These are phyloP conservation scores for Nannizziopsis barbatae DNA, from an alignment of 2,329 filamentous ascomycete species.

Conservation along the genomic window DNA sequence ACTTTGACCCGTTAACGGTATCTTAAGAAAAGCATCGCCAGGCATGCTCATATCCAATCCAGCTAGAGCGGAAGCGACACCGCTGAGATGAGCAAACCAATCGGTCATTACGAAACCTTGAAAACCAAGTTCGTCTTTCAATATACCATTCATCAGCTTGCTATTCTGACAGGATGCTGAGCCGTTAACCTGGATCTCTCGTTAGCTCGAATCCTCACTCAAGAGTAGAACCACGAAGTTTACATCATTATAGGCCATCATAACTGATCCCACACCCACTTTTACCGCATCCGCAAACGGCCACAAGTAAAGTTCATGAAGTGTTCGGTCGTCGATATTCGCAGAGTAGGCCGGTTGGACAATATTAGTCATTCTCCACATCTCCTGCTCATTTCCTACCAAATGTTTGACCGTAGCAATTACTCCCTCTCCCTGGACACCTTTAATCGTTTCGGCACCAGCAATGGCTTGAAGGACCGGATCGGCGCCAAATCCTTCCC, in stretches of 20 bases:
- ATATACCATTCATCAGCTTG: slow-evolving; percentile 55
- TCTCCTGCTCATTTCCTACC: slow-evolving; percentile 40
- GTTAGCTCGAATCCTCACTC: background rate
- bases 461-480: slow-evolving; percentile 51
- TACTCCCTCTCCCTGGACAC: slow-evolving; percentile 46
- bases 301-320: slow-evolving; percentile 39
- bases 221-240: slow-evolving; percentile 3
- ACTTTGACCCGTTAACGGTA: slow-evolving; percentile 43
- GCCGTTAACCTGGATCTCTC: slow-evolving; percentile 47
- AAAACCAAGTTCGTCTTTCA: slow-evolving; percentile 65
- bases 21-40: slow-evolving; percentile 38
- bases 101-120: slow-evolving; percentile 62
- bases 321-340: slow-evolving; percentile 42
- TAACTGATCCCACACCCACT: slow-evolving; percentile 39
- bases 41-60: slow-evolving; percentile 64
- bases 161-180: slow-evolving; percentile 58
- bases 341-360: slow-evolving; percentile 33
- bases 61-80: slow-evolving; percentile 48
- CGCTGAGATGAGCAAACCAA: slow-evolving; percentile 53
- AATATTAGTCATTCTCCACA: slow-evolving; percentile 40
- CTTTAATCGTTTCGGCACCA: slow-evolving; percentile 43
- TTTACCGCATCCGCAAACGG: slow-evolving; percentile 41
- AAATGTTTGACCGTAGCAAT: slow-evolving; percentile 50
- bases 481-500: slow-evolving; percentile 64
- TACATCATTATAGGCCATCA: slow-evolving; percentile 36